These are phyloP conservation scores for Rhinocladiella mackenziei DNA, from an alignment of 2,329 filamentous ascomycete species.

Conservation along the genomic window DNA sequence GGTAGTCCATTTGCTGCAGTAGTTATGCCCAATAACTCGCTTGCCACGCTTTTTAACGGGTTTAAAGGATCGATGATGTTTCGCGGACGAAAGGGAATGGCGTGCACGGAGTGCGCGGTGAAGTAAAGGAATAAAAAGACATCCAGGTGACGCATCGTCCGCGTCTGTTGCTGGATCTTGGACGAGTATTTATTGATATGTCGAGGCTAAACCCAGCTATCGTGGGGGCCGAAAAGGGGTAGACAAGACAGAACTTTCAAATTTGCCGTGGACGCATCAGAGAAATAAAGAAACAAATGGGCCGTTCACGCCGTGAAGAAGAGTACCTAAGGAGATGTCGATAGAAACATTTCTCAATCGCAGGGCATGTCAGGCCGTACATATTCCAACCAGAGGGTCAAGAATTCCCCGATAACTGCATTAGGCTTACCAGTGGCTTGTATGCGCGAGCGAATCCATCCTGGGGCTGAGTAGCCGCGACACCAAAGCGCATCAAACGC, in stretches of 20 bases:
- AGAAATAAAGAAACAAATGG: neutral
- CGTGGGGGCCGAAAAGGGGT: too few species aligned
- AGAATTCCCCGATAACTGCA: constrained; percentile 9
- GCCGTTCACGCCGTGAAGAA: too few species aligned
- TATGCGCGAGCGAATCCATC: constrained; percentile 10
- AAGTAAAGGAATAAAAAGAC: constrained; percentile 4
- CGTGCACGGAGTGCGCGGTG: constrained; percentile 9
- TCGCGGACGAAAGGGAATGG: constrained; percentile 4
- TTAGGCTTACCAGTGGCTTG: constrained; percentile 11
- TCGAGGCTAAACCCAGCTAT: too few species aligned
- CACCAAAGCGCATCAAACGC: constrained; percentile 8
- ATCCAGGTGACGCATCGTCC: neutral
- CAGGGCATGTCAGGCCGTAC: neutral
- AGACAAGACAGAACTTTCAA: neutral
- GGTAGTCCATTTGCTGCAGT: constrained; percentile 2
- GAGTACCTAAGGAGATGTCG: too few species aligned
- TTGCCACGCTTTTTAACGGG: constrained; percentile 16
- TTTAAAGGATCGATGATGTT: neutral
- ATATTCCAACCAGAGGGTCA: constrained; percentile 2
- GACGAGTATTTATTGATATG: too few species aligned
- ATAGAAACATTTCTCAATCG: too few species aligned
- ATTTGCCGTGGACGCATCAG: neutral
- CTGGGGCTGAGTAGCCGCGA: constrained; percentile 18
- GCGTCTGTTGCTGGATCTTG: too few species aligned
- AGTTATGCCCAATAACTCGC: constrained; percentile 12